Percentiles rank a stretch among this genome's conserved stretches.
Conservation (phyloP, 2,329 filamentous ascomycete species). For the Waltergamsia citrina region DNA sequence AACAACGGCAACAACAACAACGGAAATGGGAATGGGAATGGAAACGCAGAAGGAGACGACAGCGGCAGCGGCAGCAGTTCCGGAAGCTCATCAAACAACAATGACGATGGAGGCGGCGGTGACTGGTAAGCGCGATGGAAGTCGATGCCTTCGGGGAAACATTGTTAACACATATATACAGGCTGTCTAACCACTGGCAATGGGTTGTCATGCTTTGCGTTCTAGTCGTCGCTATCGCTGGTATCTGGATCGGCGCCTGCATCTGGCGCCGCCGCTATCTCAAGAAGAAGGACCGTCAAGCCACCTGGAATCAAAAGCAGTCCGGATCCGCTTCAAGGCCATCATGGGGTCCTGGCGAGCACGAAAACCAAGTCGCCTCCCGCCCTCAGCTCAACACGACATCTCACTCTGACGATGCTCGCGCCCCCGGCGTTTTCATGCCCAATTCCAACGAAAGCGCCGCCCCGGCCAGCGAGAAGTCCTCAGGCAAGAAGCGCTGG, state of each 20-base stretch:
- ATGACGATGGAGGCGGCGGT: constrained; percentile 20
- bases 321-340: constrained; percentile 24
- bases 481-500: constrained; percentile 1
- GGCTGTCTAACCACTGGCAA: constrained; percentile 62
- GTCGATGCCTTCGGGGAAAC: neutral
- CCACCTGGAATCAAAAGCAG: constrained; percentile 23
- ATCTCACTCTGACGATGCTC: constrained; percentile 15
- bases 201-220: constrained; percentile 79
- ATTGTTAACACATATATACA: constrained; percentile 18
- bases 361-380: constrained; percentile 13
- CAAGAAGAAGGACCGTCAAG: constrained; percentile 53
- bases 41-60: constrained; percentile 2
- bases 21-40: constrained; percentile 1
- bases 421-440: constrained; percentile 10
- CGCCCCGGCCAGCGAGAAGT: constrained; percentile 4
- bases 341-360: constrained; percentile 23
- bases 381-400: constrained; percentile 17
- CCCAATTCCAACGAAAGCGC: constrained; percentile 8
- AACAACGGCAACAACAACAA: constrained; percentile 6
- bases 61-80: constrained; percentile 3
- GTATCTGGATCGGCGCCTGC: constrained; percentile 57
- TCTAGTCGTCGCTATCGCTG: constrained; percentile 57
- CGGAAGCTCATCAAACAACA: constrained; percentile 1
- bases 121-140: constrained; percentile 31
- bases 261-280: constrained; percentile 67